Evolutionary conservation across 2,329 filamentous ascomycete genomes (phyloP).

Genomic region (Colletotrichum lentis): DNA sequence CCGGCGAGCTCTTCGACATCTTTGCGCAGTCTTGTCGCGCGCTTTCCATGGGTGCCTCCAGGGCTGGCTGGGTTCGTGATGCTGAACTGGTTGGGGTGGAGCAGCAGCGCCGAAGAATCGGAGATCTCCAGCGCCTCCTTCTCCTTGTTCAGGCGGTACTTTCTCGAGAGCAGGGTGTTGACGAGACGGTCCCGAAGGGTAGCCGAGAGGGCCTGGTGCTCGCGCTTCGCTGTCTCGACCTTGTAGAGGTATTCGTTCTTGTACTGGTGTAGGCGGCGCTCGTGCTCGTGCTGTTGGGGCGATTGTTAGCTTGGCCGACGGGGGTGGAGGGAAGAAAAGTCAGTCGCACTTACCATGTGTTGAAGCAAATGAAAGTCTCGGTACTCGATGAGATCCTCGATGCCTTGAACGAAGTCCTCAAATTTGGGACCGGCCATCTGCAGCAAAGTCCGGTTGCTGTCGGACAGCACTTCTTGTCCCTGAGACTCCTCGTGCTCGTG

Average conservation of each 20-base stretch:
- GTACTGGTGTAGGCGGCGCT: slow-evolving; percentile 67
- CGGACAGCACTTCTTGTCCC: slow-evolving; percentile 50
- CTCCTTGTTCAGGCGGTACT: slow-evolving; percentile 69
- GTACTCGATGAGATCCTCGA: slow-evolving; percentile 88
- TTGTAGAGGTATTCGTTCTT: slow-evolving; percentile 68
- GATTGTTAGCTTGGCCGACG: slow-evolving; percentile 12
- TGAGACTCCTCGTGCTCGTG: slow-evolving; percentile 61
- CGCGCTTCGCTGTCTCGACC: slow-evolving; percentile 68
- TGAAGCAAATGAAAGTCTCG: slow-evolving; percentile 83
- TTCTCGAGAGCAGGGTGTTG: slow-evolving; percentile 71
- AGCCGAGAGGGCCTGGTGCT: slow-evolving; percentile 65
- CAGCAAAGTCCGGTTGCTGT: slow-evolving; percentile 64
- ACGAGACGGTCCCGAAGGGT: slow-evolving; percentile 72
- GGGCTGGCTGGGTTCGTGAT: slow-evolving; percentile 71
- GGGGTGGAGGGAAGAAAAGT: neutral
- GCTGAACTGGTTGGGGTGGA: slow-evolving; percentile 74
- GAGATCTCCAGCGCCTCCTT: slow-evolving; percentile 74
- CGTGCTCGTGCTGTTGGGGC: slow-evolving; percentile 64
- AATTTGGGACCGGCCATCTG: slow-evolving; percentile 86
- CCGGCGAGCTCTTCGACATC: slow-evolving; percentile 66
- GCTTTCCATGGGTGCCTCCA: slow-evolving; percentile 69
- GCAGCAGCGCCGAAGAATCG: slow-evolving; percentile 69
- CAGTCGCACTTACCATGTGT: slow-evolving; percentile 71
- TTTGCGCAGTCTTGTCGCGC: slow-evolving; percentile 68
- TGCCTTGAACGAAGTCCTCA: slow-evolving; percentile 81